These are phyloP conservation scores for Penicillium waksmanii DNA, from an alignment of 495 filamentous ascomycete species.

Conservation along the genomic window DNA sequence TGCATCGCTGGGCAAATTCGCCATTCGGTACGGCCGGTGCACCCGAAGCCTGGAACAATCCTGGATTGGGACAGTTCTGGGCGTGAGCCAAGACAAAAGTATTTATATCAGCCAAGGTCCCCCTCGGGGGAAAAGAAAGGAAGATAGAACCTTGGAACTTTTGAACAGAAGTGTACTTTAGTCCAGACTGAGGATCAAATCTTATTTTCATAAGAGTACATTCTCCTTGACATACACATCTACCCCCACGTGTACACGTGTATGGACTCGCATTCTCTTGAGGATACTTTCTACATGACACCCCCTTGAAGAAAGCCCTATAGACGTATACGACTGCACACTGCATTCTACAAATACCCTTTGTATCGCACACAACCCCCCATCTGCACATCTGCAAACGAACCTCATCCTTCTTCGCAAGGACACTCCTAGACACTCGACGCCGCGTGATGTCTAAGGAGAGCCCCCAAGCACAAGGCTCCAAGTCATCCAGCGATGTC, in stretches of 20 bases:
- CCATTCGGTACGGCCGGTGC: constrained; percentile 18
- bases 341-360: neutral
- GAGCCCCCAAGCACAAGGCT: constrained; percentile 41
- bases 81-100: constrained; percentile 1
- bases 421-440: constrained; percentile 8
- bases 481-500: constrained; percentile 23
- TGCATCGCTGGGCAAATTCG: constrained; percentile 14
- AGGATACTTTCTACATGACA: constrained; percentile 43
- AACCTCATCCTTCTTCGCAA: neutral
- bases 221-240: constrained; percentile 12
- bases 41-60: constrained; percentile 1
- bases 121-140: constrained; percentile 9
- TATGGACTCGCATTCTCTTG: constrained; percentile 43
- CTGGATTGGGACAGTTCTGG: neutral
- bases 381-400: neutral
- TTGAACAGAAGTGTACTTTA: constrained; percentile 20
- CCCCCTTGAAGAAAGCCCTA: constrained; percentile 36
- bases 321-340: constrained; percentile 24
- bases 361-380: neutral
- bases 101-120: constrained; percentile 23
- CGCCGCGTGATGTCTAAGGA: constrained; percentile 49
- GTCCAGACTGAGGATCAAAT: constrained; percentile 12
- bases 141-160: constrained; percentile 9
- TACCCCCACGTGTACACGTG: constrained; percentile 26
- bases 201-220: constrained; percentile 9